Evolutionary conservation across 345 rosid species (phyloP), one percentile per base, ranked within the genome.

Genomic region (Hypericum perforatum): DNA sequence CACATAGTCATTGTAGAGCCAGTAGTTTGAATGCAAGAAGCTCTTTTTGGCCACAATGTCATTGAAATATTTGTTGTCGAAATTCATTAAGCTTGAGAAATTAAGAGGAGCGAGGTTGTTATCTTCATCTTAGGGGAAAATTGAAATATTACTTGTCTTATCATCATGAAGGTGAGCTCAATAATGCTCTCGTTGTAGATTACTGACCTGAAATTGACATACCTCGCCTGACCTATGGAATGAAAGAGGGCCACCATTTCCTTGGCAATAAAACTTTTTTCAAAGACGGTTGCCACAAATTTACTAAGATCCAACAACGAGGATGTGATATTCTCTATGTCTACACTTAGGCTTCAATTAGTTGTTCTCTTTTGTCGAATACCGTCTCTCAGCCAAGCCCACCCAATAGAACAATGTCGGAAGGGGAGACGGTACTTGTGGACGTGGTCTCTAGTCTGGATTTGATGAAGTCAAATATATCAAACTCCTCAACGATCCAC

Each of bases 101-200:
- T 46, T 22, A 10, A 46, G 49, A n/a, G 49, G 49, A 5, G 49
- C 49, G 7, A 46, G 49, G 16, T 46, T 46, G 22, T 46, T 22
- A 22, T 46, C 45, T 4, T 4, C 32, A n/a, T n/a, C 12, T 8
- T 22, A 22, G 5, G 16, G 12, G 48, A 8, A 4, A 5, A 7
- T 3, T 16, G 49, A 13, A 16, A 46, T 16, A n/a, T 12, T n/a
- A 9, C 14, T 22, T n/a, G 16, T 9, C 14, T 16, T 16, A 11
- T 13, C 6, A 10, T 9, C 7, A 10, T 22, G 22, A 13, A 46
- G 49, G 14, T 9, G 16, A 22, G 5, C 3, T 46, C 49, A 22
- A 46, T 46, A 22, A 13, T 46, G 14, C 7, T 7, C 6, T 46
- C 49, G 49, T 9, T 13, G 49, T 46, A 29, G 16, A 29, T 29